Base-by-base conservation (phyloP, 2,329 filamentous ascomycete genomes). In the Paecilomyces sp. region DNA sequence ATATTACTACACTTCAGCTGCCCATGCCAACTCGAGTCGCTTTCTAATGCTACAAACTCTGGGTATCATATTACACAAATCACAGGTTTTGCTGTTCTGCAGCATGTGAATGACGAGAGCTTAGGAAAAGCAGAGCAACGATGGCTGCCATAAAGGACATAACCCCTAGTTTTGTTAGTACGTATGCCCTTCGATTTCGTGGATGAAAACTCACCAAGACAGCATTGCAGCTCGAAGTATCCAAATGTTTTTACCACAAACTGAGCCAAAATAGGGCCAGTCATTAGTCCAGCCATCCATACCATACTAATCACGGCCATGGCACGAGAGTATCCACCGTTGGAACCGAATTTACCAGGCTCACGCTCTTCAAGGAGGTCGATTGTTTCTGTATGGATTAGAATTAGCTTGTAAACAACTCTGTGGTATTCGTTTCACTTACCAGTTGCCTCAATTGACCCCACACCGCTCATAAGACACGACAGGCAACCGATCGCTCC, bases 301-400 rank as follows among this genome's bases (percentile, higher is more conserved):
- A 3, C 13, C 33, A 36, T 36, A 36, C 33, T 36, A 2, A 3
- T 36, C 33, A 36, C 33, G 13, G 33, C 33, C 7, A 36, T 67
- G 1, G 61, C 61, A 4, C 70, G 63, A 1, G 67, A 64, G 22
- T 61, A 66, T 2, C 68, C 69, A 13, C 67, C 68, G 41, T 68
- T 59, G 4, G 63, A 53, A 7, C 69, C 69, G 34, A 72, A 72
- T 1, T 70, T 58, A 7, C 60, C 58, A 0, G 66, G 67, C 6
- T 68, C 34, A 28, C 67, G 57, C 0, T 59, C 57, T 61, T 67
- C 53, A 56, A 65, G 31, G 36, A 67, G 65, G 6, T 68, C 61
- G 1, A 64, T 54, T 12, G 68, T 61, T 41, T 65, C 63, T n/a
- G n/a, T n/a, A n/a, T n/a, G n/a, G n/a, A n/a, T n/a, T n/a, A n/a